Evolutionary conservation across 1,284 basidiomycete genomes (phyloP).

Genomic region (Ceratobasidium papillatum): DNA sequence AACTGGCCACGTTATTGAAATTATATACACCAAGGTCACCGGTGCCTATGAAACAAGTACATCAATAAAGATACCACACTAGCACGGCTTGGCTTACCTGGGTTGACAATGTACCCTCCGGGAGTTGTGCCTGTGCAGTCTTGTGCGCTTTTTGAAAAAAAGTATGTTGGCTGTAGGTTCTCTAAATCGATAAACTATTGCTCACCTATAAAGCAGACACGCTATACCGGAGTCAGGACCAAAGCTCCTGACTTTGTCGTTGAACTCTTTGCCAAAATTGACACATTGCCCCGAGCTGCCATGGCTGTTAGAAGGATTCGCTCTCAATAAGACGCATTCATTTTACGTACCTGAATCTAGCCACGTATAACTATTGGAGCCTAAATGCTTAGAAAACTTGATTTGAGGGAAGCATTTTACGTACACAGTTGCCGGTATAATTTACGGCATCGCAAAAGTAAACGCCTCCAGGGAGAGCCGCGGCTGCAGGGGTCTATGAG

Average conservation of each 20-base stretch:
- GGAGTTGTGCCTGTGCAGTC: constrained; percentile 21
- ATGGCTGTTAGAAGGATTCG: background rate
- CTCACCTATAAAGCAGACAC: constrained; percentile 23
- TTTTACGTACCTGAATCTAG: constrained; percentile 9
- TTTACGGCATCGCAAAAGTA: constrained; percentile 14
- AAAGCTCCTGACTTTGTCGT: constrained; percentile 18
- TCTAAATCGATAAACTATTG: background rate
- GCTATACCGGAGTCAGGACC: constrained; percentile 15
- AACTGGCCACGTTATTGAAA: constrained; percentile 18
- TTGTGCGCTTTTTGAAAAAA: background rate
- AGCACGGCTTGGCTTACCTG: background rate
- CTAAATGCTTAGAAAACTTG: background rate
- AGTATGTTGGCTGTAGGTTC: background rate
- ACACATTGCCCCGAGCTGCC: constrained; percentile 22
- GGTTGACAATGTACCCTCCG: constrained; percentile 3
- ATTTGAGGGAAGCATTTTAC: background rate
- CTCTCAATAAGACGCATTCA: background rate
- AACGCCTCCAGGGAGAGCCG: constrained; percentile 16
- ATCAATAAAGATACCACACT: background rate
- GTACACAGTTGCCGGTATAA: background rate
- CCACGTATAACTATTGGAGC: constrained; percentile 4
- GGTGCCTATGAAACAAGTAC: background rate
- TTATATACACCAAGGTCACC: background rate
- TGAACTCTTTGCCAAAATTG: constrained; percentile 35
- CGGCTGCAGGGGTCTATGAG: constrained; percentile 1